Percentiles rank a stretch among this genome's conserved stretches.
phyloP scores from a whole-genome alignment of 495 filamentous ascomycete species.

The Penicillium salamii region DNA sequence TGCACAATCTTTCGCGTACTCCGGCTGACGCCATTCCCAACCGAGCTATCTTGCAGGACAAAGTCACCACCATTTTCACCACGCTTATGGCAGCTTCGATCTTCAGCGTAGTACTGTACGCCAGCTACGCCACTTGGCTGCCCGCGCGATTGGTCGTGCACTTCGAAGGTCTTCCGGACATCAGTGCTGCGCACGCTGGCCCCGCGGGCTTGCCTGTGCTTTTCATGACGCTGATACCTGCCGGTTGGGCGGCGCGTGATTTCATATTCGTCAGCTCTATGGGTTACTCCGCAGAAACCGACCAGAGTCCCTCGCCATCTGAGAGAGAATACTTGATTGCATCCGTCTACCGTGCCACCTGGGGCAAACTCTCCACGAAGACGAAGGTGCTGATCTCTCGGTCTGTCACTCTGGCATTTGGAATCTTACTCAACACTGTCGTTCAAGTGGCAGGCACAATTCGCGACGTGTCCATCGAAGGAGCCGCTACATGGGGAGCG shows the following conservation, averaged over 20 bases:
- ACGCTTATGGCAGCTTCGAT: conserved; percentile 63
- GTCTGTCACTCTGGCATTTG: conserved; percentile 56
- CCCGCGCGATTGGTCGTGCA: conserved; percentile 63
- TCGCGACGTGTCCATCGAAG: conserved; percentile 61
- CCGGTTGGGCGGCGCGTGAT: conserved; percentile 63
- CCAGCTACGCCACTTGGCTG: conserved; percentile 62
- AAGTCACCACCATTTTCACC: conserved; percentile 58
- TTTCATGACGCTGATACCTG: conserved; percentile 54
- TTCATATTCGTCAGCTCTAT: conserved; percentile 75
- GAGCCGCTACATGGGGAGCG: conserved; percentile 65
- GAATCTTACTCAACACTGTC: conserved; percentile 60
- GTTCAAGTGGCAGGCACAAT: conserved; percentile 61
- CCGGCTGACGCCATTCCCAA: conserved; percentile 51
- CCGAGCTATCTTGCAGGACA: conserved; percentile 67
- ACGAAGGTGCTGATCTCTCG: conserved; percentile 64
- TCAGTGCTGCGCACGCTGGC: conserved; percentile 60
- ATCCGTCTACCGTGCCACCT: conserved; percentile 47
- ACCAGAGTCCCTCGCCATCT: conserved; percentile 55
- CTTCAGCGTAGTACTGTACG: conserved; percentile 63
- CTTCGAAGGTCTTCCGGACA: conserved; percentile 64
- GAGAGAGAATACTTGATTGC: conserved; percentile 59
- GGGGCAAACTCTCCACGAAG: conserved; percentile 56
- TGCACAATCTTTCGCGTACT: conserved; percentile 56
- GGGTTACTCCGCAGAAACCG: conserved; percentile 40
- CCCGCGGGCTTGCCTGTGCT: conserved; percentile 45